Evolutionary conservation across 2,329 filamentous ascomycete species (phyloP).

Genomic region (Epichloe coenophiala): DNA sequence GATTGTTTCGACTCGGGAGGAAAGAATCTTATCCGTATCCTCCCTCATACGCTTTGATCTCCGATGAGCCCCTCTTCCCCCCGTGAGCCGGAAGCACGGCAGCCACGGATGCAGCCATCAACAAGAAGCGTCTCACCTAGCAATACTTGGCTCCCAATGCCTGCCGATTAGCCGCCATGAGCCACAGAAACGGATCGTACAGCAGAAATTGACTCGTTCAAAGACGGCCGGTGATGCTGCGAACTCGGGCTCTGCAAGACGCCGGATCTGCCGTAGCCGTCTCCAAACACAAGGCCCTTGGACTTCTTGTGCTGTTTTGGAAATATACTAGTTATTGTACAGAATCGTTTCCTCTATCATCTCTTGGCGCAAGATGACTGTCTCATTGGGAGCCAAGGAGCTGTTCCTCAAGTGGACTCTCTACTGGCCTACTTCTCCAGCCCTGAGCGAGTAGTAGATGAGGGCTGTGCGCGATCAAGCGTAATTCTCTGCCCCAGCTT

Average conservation of each 20-base stretch:
- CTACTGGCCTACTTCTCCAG: neutral
- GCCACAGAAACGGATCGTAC: neutral
- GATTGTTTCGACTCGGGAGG: neutral
- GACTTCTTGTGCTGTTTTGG: neutral
- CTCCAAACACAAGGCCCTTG: neutral
- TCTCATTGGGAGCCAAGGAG: neutral
- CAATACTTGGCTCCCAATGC: neutral
- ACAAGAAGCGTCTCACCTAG: constrained; percentile 1
- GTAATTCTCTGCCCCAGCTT: neutral
- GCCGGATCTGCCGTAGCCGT: neutral
- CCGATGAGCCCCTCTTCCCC: no score
- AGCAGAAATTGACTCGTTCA: neutral
- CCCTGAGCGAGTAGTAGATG: neutral
- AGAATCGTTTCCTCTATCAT: neutral
- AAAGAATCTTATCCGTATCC: neutral
- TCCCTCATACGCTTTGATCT: neutral
- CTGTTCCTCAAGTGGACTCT: neutral
- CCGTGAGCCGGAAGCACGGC: neutral
- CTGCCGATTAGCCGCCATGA: neutral
- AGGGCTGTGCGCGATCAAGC: neutral
- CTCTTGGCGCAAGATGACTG: neutral
- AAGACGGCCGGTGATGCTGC: neutral
- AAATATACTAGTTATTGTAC: neutral
- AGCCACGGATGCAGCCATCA: neutral
- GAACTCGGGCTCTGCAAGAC: neutral